Evolutionary conservation across 192 early-diverging fungal species (phyloP).

Genomic region (Coemansia sp.): DNA sequence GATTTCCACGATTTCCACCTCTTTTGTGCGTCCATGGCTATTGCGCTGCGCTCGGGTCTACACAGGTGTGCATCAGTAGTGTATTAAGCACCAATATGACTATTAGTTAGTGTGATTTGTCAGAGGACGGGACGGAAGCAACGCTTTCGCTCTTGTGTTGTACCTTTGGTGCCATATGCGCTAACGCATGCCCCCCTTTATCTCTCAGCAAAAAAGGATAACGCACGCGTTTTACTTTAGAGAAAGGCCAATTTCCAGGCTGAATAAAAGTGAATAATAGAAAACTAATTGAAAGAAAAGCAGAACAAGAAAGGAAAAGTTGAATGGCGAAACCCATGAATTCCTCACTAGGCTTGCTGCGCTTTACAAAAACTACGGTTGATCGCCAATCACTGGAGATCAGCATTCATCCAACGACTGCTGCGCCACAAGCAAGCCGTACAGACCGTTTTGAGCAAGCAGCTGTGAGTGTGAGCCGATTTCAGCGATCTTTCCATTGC

Average conservation of each 20-base stretch:
- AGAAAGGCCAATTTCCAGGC: too few relatives aligned
- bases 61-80: not conserved
- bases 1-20: too few relatives aligned
- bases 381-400: not conserved
- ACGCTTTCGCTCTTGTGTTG: not conserved
- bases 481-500: constrained; percentile 65
- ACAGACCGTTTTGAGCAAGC: constrained; percentile 58
- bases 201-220: not conserved
- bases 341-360: not conserved
- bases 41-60: constrained; percentile 12
- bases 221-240: not conserved
- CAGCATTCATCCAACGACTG: constrained; percentile 60
- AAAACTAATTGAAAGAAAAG: not conserved
- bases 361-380: not conserved
- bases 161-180: constrained; percentile 20
- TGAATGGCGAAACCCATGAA: not conserved
- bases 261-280: not conserved
- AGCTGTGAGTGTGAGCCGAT: constrained; percentile 68
- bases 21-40: not conserved
- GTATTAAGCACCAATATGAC: not conserved
- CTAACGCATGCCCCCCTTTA: constrained; percentile 5
- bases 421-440: constrained; percentile 63
- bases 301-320: not conserved
- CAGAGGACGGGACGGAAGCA: too few relatives aligned
- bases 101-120: not conserved